Evolutionary conservation across 2,329 filamentous ascomycete genomes (phyloP).

Genomic region (Canariomyces notabilis): DNA sequence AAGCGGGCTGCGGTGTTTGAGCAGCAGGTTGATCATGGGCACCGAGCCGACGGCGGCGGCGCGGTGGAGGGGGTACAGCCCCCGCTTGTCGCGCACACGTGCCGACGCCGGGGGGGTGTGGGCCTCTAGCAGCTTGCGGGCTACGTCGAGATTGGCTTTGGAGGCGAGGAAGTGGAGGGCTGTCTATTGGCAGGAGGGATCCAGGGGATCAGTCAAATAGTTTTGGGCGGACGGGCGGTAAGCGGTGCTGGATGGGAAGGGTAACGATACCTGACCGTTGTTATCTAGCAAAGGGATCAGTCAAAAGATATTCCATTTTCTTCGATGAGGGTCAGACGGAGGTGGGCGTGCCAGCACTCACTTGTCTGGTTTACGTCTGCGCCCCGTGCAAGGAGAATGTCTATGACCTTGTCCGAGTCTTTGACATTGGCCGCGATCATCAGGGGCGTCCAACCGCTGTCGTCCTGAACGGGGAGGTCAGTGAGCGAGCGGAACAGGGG

Average conservation of each 20-base stretch:
- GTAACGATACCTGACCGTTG: constrained; percentile 46
- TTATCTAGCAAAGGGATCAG: constrained; percentile 43
- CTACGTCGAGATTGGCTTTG: constrained; percentile 80
- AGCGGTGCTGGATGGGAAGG: neutral
- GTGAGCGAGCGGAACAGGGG: neutral
- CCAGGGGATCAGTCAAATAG: neutral
- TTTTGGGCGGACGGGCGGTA: constrained; percentile 1
- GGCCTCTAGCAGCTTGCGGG: constrained; percentile 64
- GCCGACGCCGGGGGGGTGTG: constrained; percentile 67
- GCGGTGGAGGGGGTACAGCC: constrained; percentile 86
- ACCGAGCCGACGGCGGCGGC: constrained; percentile 84
- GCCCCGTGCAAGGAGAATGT: constrained; percentile 61
- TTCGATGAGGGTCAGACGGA: neutral
- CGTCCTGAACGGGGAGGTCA: constrained; percentile 48
- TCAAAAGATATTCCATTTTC: constrained; percentile 14
- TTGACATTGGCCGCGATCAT: constrained; percentile 77
- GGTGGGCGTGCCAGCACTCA: constrained; percentile 29
- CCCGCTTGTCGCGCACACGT: constrained; percentile 74
- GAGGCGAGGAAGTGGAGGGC: constrained; percentile 88
- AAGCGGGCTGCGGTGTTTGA: constrained; percentile 73
- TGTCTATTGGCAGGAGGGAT: constrained; percentile 50
- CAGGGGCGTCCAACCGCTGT: constrained; percentile 73
- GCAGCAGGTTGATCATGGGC: constrained; percentile 77
- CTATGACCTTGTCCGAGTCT: constrained; percentile 64
- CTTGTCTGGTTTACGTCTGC: constrained; percentile 73